Conservation (phyloP, 345 rosid genomes). For the Lumnitzera racemosa region DNA sequence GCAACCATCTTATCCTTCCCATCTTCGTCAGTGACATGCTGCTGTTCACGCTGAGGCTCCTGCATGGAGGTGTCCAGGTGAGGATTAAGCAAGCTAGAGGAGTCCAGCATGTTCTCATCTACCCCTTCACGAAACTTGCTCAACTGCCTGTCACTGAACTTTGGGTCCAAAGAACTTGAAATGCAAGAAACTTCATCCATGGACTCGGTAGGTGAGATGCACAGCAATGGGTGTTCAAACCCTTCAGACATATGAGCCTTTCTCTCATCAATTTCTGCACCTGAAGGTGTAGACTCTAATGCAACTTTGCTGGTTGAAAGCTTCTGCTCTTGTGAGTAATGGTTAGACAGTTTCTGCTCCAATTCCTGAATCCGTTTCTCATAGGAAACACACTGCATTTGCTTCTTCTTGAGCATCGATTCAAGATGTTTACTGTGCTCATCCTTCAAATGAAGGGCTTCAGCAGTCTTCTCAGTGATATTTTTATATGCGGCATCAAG, state of each 20-base stretch:
- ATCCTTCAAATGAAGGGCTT: conserved; percentile 83
- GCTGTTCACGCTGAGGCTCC: conserved; percentile 65
- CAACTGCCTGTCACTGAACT: conserved; percentile 48
- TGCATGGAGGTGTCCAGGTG: conserved; percentile 80
- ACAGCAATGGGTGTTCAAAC: conserved; percentile 38
- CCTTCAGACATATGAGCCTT: conserved; percentile 38
- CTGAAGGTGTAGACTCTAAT: conserved; percentile 29
- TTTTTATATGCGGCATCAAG: conserved; percentile 52
- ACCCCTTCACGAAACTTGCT: conserved; percentile 78
- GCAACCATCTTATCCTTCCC: conserved; percentile 54
- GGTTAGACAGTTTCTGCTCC: conserved; percentile 77
- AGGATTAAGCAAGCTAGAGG: conserved; percentile 57
- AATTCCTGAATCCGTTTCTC: conserved; percentile 92
- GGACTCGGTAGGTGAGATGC: conserved; percentile 55
- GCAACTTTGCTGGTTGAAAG: conserved; percentile 37
- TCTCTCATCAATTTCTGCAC: conserved; percentile 27
- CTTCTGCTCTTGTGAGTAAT: conserved; percentile 55
- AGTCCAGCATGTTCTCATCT: conserved; percentile 96
- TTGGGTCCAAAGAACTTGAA: conserved; percentile 49
- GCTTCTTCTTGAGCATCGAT: conserved; percentile 68
- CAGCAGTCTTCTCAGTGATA: conserved; percentile 68
- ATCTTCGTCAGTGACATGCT: conserved; percentile 41
- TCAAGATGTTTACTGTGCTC: conserved; percentile 69
- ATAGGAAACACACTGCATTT: conserved; percentile 68
- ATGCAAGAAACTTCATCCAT: conserved; percentile 97